Conservation (phyloP, 345 rosid species). For the Physaria fendleri region DNA sequence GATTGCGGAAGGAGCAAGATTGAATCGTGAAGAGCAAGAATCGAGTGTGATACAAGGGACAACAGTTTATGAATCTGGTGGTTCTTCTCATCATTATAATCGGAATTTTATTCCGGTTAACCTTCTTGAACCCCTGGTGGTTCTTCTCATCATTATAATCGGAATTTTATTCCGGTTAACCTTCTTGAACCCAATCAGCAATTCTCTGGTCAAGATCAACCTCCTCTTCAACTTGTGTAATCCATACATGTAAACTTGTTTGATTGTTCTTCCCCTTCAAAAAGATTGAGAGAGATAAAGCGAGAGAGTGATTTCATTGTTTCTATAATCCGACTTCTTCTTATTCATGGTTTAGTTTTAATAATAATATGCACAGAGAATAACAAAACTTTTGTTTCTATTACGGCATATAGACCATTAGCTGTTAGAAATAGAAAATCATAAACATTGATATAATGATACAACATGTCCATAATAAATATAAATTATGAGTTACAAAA, state of each 20-base stretch:
- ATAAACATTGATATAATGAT: background rate
- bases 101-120: constrained; percentile 58
- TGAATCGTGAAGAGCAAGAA: constrained; percentile 32
- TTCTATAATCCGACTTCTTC: background rate
- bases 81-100: constrained; percentile 39
- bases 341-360: constrained; percentile 7
- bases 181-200: constrained; percentile 58
- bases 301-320: constrained; percentile 3
- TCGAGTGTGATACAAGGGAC: constrained; percentile 36
- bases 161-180: constrained; percentile 56
- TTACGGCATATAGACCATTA: background rate
- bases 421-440: background rate
- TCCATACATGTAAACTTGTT: background rate
- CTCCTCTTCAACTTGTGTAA: constrained; percentile 45
- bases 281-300: background rate
- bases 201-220: constrained; percentile 49
- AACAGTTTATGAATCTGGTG: constrained; percentile 32
- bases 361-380: background rate
- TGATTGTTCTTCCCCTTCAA: constrained; percentile 7
- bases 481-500: constrained; percentile 5
- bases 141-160: constrained; percentile 39
- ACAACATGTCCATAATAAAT: constrained; percentile 12
- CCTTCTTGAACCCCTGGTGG: constrained; percentile 41
- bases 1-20: constrained; percentile 60
- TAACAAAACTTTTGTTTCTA: background rate